Conservation (phyloP, 306 rosid species). For the Datisca glomerata region DNA sequence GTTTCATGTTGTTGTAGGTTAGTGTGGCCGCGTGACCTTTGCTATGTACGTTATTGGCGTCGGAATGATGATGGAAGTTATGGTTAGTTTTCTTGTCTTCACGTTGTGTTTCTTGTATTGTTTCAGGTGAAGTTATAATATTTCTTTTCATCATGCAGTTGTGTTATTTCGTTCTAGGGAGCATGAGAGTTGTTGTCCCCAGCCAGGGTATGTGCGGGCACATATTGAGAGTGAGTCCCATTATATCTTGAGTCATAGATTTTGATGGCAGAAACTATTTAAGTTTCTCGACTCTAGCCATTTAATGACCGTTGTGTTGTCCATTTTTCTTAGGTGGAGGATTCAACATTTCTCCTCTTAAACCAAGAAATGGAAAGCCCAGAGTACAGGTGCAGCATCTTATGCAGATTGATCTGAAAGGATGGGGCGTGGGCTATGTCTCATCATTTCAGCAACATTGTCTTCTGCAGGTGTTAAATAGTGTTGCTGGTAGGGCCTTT, state of each 20-base stretch:
- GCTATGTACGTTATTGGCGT: slow-evolving; percentile 99
- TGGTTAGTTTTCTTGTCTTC: slow-evolving; percentile 37
- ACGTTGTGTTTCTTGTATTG: background rate
- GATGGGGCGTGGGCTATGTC: slow-evolving; percentile 92
- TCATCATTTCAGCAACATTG: slow-evolving; percentile 97
- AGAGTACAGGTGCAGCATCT: slow-evolving; percentile 99
- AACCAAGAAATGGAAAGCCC: slow-evolving; percentile 88
- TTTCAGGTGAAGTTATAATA: background rate
- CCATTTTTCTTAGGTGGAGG: slow-evolving; percentile 70
- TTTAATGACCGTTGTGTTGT: slow-evolving; percentile 8
- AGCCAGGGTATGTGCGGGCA: slow-evolving; percentile 94
- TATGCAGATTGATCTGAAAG: slow-evolving; percentile 96
- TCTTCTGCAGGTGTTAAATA: slow-evolving; percentile 87
- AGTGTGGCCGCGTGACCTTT: slow-evolving; percentile 99
- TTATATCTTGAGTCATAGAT: slow-evolving; percentile 7
- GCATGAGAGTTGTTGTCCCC: slow-evolving; percentile 90
- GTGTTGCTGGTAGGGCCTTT: slow-evolving; percentile 77
- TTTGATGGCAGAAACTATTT: slow-evolving; percentile 16
- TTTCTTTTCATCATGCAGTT: slow-evolving; percentile 47
- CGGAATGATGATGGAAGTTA: slow-evolving; percentile 98
- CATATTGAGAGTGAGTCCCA: slow-evolving; percentile 82
- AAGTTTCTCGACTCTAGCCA: slow-evolving; percentile 1
- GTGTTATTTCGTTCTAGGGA: slow-evolving; percentile 92
- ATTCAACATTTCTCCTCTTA: slow-evolving; percentile 81
- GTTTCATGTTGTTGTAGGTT: slow-evolving; percentile 40